Conservation (phyloP, 306 rosid species). For the Chamaecrista fasciculata region DNA sequence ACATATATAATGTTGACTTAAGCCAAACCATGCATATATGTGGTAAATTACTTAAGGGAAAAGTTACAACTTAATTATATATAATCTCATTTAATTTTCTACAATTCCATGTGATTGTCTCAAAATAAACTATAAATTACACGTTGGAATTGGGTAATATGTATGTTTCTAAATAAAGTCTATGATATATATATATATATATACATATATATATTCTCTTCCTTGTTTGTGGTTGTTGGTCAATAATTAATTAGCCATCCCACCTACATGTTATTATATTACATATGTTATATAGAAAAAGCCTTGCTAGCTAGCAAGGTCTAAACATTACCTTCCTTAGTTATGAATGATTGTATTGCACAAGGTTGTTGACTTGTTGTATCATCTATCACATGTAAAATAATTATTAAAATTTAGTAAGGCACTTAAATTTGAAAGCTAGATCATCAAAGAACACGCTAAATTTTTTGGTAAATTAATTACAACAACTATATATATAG, state of each 20-base stretch:
- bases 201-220: too few species aligned
- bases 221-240: background rate
- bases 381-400: background rate
- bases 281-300: background rate
- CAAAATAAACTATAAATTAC: background rate
- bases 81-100: too few species aligned
- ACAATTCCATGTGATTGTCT: background rate
- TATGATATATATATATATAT: too few species aligned
- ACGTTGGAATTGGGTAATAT: background rate
- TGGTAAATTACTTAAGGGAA: too few species aligned
- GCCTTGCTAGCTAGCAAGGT: too few species aligned
- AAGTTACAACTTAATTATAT: too few species aligned
- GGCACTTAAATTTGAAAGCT: background rate
- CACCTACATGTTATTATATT: background rate
- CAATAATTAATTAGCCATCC: background rate
- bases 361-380: background rate
- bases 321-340: background rate
- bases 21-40: too few species aligned
- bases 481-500: too few species aligned
- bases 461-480: too few species aligned
- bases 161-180: too few species aligned
- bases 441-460: too few species aligned
- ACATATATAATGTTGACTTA: too few species aligned
- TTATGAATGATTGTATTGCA: background rate
- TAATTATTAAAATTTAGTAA: background rate